These are phyloP conservation scores for Penicillium capsulatum DNA, from an alignment of 2,329 filamentous ascomycete genomes.

Conservation along the genomic window DNA sequence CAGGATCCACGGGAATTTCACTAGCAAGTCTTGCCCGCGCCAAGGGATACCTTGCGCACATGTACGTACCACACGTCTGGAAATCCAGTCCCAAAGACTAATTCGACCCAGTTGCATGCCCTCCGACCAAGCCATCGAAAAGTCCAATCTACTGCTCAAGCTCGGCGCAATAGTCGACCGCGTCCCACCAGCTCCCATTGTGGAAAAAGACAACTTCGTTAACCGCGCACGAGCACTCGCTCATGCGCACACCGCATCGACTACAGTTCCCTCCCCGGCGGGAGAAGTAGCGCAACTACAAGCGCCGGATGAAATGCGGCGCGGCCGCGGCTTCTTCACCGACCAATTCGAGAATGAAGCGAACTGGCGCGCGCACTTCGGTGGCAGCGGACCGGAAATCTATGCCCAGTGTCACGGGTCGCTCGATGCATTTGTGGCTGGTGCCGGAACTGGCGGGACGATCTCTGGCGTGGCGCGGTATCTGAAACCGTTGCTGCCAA, in stretches of 20 bases:
- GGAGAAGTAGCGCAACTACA: constrained; percentile 10
- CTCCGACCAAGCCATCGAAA: constrained; percentile 81
- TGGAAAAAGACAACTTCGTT: constrained; percentile 90
- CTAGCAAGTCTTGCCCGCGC: constrained; percentile 84
- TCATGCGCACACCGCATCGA: constrained; percentile 59
- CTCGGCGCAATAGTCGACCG: constrained; percentile 90
- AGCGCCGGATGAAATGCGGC: constrained; percentile 39
- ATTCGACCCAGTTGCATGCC: constrained; percentile 69
- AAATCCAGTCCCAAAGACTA: constrained; percentile 3
- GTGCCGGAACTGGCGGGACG: constrained; percentile 91
- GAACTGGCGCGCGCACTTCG: constrained; percentile 81
- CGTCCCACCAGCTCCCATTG: constrained; percentile 85
- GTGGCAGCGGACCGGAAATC: constrained; percentile 85
- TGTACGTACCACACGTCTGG: constrained; percentile 57
- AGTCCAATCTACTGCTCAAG: constrained; percentile 80
- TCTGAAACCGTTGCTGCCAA: constrained; percentile 67
- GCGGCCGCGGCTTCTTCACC: constrained; percentile 82
- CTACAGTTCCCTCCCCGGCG: constrained; percentile 8
- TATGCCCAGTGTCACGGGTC: constrained; percentile 68
- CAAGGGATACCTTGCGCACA: constrained; percentile 84
- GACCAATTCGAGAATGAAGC: constrained; percentile 92
- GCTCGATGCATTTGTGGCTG: constrained; percentile 84
- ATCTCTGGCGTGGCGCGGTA: constrained; percentile 80
- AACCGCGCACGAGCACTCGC: constrained; percentile 81
- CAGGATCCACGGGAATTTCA: constrained; percentile 93